A percentile compares a stretch with the other conserved stretches of the same genome.
These are phyloP conservation scores for Discostella stelligera DNA, from an alignment of 352 stramenopile genomes.

Conservation along the genomic window DNA sequence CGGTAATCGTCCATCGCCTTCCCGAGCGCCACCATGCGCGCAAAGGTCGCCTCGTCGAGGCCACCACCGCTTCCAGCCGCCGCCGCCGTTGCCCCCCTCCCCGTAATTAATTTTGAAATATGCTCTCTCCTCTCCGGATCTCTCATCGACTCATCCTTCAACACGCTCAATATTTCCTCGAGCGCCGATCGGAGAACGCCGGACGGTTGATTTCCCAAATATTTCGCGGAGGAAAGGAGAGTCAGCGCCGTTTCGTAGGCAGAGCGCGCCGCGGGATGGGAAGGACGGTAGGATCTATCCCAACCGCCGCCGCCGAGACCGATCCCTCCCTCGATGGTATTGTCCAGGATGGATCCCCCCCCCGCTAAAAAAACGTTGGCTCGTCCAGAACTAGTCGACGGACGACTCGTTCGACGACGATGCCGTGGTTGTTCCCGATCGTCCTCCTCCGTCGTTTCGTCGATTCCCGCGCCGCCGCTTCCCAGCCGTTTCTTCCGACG, in stretches of 20 bases:
- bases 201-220: slow-evolving; percentile 72
- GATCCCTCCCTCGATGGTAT: not conserved
- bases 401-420: not conserved
- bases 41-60: slow-evolving; percentile 55
- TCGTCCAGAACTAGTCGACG: not conserved
- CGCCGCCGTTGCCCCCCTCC: slow-evolving; percentile 22
- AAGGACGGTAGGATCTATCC: slow-evolving; percentile 62
- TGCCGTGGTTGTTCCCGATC: not conserved
- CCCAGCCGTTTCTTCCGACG: slow-evolving; percentile 54
- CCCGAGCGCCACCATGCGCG: slow-evolving; percentile 64
- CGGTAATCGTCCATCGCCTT: slow-evolving; percentile 78
- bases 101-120: slow-evolving; percentile 67
- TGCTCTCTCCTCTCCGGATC: slow-evolving; percentile 70
- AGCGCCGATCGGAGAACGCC: slow-evolving; percentile 65
- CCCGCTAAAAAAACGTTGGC: slow-evolving; percentile 22
- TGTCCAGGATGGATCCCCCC: slow-evolving; percentile 26
- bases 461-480: not conserved
- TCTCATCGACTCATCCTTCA: slow-evolving; percentile 64
- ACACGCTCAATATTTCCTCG: slow-evolving; percentile 64
- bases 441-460: slow-evolving; percentile 1
- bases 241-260: slow-evolving; percentile 69
- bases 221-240: slow-evolving; percentile 52
- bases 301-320: not conserved
- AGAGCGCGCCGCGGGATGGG: slow-evolving; percentile 48
- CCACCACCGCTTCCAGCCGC: slow-evolving; percentile 1